Evolutionary conservation across 192 early-diverging fungal species (phyloP).

Genomic region (Glomus cerebriforme): DNA sequence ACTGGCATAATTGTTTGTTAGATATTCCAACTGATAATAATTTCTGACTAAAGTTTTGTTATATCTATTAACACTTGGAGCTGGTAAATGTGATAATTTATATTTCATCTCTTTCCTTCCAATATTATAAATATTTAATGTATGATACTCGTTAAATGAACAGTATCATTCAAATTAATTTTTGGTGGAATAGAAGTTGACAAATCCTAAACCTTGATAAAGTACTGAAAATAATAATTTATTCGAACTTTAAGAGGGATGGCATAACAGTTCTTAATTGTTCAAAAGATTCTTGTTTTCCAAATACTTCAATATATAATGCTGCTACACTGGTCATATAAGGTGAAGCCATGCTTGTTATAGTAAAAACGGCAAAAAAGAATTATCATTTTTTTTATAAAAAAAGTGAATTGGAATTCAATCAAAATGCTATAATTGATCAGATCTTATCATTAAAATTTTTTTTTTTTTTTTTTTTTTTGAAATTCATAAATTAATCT

Average conservation of each 20-base stretch:
- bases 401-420: no score
- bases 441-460: no score
- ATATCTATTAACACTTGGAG: no score
- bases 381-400: no score
- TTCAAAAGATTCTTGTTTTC: background rate
- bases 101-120: background rate
- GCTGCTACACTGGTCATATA: slow-evolving; percentile 42
- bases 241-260: slow-evolving; percentile 19
- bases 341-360: slow-evolving; percentile 58
- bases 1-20: no score
- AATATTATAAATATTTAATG: background rate
- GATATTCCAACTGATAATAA: no score
- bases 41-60: no score
- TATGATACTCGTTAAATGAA: no score
- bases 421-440: no score
- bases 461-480: no score
- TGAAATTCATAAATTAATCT: no score
- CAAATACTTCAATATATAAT: slow-evolving; percentile 32
- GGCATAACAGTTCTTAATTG: slow-evolving; percentile 31
- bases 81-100: background rate
- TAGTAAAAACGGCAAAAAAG: no score
- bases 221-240: slow-evolving; percentile 28
- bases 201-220: slow-evolving; percentile 37
- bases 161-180: slow-evolving; percentile 35
- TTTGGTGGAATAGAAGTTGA: slow-evolving; percentile 37